Base-by-base conservation (phyloP, 2,329 filamentous ascomycete species). In the Cryphonectria radicalis region DNA sequence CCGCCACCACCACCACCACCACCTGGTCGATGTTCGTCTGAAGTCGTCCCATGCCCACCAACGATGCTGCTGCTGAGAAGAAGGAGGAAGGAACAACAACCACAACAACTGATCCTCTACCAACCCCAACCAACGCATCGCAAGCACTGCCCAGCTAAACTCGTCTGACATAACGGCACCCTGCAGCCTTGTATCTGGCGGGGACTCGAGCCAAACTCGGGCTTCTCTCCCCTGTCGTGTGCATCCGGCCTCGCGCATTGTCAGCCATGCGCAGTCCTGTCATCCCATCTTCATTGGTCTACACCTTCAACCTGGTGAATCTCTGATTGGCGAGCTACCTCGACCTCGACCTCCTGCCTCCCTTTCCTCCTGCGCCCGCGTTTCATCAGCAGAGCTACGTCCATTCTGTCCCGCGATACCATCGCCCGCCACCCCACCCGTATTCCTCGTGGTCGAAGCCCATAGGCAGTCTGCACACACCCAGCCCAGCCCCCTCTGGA, bases 321-420 rank as follows among this genome's bases (percentile, higher is more conserved):
- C 50, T 66, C 67, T 70, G 63, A 73, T 71, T 73, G 70, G 66
- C 72, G 69, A 73, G 64, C 68, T 55, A 46, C 46, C 66, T 63
- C 57, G 28, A 63, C n/a, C 28, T 53, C 55, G 28, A 50, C 25
- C 46, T 66, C 68, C 13, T 32, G 28, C 35, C 35, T 66, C 68
- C 19, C 25, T 60, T 55, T 32, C 10, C 40, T 66, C 46, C 57
- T 42, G 42, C 57, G 40, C 55, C 63, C 63, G 42, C 63, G 63
- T 66, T 46, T 42, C 46, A 55, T 42, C 42, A 66, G n/a, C 63
- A n/a, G 7, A 25, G 35, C 43, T 46, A 46, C 42, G 8, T n/a
- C 32, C 50, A 4, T 11, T 66, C 50, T 37, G 11, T 35, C 63
- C 46, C n/a, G 46, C 63, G 46, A 55, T 40, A 66, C 63, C n/a